These are phyloP conservation scores for Hanseniaspora taiwanica DNA, from an alignment of 805 yeast species.

Conservation along the genomic window DNA sequence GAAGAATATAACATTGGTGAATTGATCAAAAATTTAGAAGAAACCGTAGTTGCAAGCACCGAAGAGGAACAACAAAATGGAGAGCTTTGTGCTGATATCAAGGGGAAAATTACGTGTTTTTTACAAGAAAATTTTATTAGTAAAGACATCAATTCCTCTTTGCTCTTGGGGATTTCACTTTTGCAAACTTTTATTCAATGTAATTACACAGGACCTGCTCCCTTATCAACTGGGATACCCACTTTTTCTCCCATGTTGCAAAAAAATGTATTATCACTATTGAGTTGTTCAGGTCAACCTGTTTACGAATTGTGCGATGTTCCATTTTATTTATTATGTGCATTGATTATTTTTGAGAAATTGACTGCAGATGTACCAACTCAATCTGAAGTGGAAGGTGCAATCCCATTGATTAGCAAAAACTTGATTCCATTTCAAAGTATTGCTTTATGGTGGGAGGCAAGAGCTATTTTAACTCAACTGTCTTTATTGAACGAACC, in stretches of 20 bases:
- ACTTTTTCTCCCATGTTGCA: constrained; percentile 3
- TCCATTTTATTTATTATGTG: constrained; percentile 32
- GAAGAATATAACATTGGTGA: neutral
- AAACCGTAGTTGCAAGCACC: neutral
- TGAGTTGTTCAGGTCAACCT: constrained; percentile 52
- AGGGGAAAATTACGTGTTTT: neutral
- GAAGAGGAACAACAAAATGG: neutral
- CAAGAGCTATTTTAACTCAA: constrained; percentile 54
- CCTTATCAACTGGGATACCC: constrained; percentile 4
- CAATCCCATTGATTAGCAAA: constrained; percentile 5
- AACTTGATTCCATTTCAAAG: constrained; percentile 1
- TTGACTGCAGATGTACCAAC: constrained; percentile 24
- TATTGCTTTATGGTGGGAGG: constrained; percentile 59
- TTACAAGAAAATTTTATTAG: neutral
- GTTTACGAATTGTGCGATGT: constrained; percentile 50
- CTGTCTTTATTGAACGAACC: constrained; percentile 52
- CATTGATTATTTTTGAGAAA: constrained; percentile 32
- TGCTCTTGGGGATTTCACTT: constrained; percentile 38
- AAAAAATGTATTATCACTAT: constrained; percentile 18
- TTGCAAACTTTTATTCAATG: constrained; percentile 59
- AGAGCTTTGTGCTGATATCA: neutral
- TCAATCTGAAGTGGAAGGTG: constrained; percentile 13
- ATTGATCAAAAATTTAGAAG: neutral
- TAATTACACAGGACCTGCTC: constrained; percentile 74
- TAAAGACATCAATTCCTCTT: constrained; percentile 3